Evolutionary conservation across 2,329 filamentous ascomycete species (phyloP), one percentile per base, ranked within the genome.

Genomic region (Simplicillium sp.): DNA sequence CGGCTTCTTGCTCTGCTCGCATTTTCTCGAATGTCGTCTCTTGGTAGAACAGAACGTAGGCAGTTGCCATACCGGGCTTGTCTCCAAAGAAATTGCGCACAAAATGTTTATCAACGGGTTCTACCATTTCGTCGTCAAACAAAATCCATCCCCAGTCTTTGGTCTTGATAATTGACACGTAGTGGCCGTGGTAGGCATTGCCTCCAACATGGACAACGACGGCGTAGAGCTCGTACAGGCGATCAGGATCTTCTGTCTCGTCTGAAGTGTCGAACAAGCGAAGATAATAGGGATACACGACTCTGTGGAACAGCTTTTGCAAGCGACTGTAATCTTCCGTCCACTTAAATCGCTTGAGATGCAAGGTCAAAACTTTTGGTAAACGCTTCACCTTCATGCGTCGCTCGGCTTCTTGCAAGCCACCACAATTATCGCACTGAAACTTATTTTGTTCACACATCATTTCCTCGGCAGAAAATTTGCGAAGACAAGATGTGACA

Each of bases 401-500:
- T 69, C 97, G 98, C 62, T 98, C 92, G 0, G 92, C 92, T 64
- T 98, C 92, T 62, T 98, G 92, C 41, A 98, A 68, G 3, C 92
- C 92, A 40, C 92, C 92, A 52, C 92, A 98, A 53, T 89, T 89
- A 59, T 98, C 92, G 64, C 92, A 98, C 57, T 98, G 90, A 50
- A 98, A 98, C 58, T 98, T 98, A 68, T 98, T 97, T 45, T 89
- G 77, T 65, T 98, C 92, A 57, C 92, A 97, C 43, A 98, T 74
- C 87, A 97, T 96, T 62, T 98, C 92, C 54, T 97, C 92, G 36
- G 92, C 88, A 0, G 92, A 98, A 55, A 98, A 98, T 54, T 96
- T 95, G 44, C 87, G 78, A 48, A 98, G 65, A 58, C 92, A 98
- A 18, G 92, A 90, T 3, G 92, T 97, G 3, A 98, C 92, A 0